Evolutionary conservation across 129 eudicot genomes (phyloP).

Genomic region (Centella asiatica): DNA sequence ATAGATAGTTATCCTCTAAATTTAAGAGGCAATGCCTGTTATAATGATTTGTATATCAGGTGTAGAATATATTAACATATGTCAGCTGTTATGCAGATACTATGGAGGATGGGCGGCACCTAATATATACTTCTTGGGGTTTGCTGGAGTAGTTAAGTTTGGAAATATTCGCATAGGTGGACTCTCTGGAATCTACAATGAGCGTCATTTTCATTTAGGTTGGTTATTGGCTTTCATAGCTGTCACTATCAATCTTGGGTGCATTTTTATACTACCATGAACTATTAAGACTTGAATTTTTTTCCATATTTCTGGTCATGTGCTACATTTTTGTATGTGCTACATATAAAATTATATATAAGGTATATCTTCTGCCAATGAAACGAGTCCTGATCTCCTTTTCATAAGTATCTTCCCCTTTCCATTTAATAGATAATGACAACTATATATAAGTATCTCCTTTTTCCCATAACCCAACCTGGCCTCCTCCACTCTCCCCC

Average conservation of each 20-base stretch:
- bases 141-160: conserved; percentile 88
- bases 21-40: neutral
- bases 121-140: conserved; percentile 84
- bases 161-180: conserved; percentile 93
- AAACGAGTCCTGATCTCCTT: too few species aligned
- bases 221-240: neutral
- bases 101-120: conserved; percentile 99
- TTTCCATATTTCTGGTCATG: neutral
- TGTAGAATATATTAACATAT: conserved; percentile 6
- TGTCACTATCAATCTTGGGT: too few species aligned
- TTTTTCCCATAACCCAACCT: too few species aligned
- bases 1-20: too few species aligned
- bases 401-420: too few species aligned
- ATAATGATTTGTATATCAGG: neutral
- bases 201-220: conserved; percentile 69
- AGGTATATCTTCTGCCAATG: too few species aligned
- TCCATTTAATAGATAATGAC: too few species aligned
- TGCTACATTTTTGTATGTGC: too few species aligned
- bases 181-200: conserved; percentile 87
- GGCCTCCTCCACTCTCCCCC: too few species aligned
- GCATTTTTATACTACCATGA: neutral
- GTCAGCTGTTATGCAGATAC: conserved; percentile 40
- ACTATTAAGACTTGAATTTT: too few species aligned
- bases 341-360: too few species aligned
- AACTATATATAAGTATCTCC: neutral